A percentile compares a stretch with the other conserved stretches of the same genome.
Conservation (phyloP, 2,329 filamentous ascomycete species). For the Aureobasidium melanogenum region DNA sequence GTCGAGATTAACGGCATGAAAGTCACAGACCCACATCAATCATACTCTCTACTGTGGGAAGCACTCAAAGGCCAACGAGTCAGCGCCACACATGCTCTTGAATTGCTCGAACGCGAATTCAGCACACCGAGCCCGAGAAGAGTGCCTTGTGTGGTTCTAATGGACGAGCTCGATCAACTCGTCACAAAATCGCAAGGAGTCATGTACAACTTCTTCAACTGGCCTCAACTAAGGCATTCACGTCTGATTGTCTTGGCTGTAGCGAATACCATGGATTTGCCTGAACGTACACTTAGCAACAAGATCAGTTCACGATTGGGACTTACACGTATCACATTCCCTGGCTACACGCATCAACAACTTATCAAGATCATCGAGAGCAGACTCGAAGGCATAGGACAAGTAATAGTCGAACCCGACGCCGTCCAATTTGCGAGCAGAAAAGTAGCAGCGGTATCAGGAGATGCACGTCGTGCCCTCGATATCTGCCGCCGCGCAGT, state of each 20-base stretch:
- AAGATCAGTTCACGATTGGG: slow-evolving; percentile 86
- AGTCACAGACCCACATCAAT: slow-evolving; percentile 94
- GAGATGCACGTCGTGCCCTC: slow-evolving; percentile 82
- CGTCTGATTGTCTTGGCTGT: slow-evolving; percentile 92
- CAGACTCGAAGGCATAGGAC: slow-evolving; percentile 76
- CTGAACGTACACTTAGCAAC: slow-evolving; percentile 91
- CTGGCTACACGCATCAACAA: slow-evolving; percentile 94
- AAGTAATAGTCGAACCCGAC: slow-evolving; percentile 79
- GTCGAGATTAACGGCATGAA: slow-evolving; percentile 99
- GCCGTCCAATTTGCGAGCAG: slow-evolving; percentile 93
- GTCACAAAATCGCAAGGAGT: slow-evolving; percentile 98
- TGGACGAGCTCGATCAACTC: slow-evolving; percentile 96
- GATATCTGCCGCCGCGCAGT: slow-evolving; percentile 95
- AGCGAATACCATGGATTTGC: slow-evolving; percentile 97
- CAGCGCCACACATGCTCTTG: slow-evolving; percentile 81
- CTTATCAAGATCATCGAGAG: slow-evolving; percentile 96
- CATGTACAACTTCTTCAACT: slow-evolving; percentile 99
- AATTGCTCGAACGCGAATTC: slow-evolving; percentile 87
- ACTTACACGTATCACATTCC: slow-evolving; percentile 89
- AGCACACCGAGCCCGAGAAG: slow-evolving; percentile 81
- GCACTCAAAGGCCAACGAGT: slow-evolving; percentile 88
- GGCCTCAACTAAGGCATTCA: slow-evolving; percentile 86
- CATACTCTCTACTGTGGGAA: slow-evolving; percentile 92
- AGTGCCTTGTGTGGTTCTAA: slow-evolving; percentile 90
- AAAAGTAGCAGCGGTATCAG: slow-evolving; percentile 93